A percentile compares a stretch with the other conserved stretches of the same genome.
These are phyloP conservation scores for Penicillium sp. DNA, from an alignment of 2,329 filamentous ascomycete species.

Conservation along the genomic window DNA sequence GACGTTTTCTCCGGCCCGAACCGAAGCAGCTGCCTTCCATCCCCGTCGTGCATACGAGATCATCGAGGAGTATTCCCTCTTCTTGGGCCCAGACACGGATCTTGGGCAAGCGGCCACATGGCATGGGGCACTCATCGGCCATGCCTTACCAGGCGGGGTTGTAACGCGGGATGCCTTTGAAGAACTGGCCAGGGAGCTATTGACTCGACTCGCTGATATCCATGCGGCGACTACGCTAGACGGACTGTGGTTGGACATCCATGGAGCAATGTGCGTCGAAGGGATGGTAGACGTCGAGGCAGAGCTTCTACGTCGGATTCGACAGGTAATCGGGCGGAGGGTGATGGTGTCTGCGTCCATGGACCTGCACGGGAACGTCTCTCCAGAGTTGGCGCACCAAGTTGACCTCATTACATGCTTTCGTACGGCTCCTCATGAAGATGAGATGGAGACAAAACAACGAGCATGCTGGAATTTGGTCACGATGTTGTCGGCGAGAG, in stretches of 20 bases:
- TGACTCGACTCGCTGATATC: constrained; percentile 37
- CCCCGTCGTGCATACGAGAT: constrained; percentile 42
- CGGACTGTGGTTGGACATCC: constrained; percentile 53
- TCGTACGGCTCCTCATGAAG: constrained; percentile 49
- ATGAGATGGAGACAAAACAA: constrained; percentile 47
- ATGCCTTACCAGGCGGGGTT: constrained; percentile 47
- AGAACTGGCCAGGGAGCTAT: constrained; percentile 39
- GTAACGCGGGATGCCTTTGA: constrained; percentile 46
- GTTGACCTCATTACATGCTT: constrained; percentile 51
- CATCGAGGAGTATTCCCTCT: constrained; percentile 45
- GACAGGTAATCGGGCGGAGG: constrained; percentile 41
- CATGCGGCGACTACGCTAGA: constrained; percentile 32
- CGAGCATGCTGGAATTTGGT: constrained; percentile 49
- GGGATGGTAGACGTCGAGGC: constrained; percentile 45
- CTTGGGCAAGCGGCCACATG: constrained; percentile 43
- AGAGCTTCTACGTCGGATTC: constrained; percentile 44
- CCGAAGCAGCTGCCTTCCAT: constrained; percentile 46
- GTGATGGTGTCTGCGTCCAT: constrained; percentile 50
- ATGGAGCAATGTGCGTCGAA: constrained; percentile 52
- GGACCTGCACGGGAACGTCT: constrained; percentile 54
- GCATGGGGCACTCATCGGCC: constrained; percentile 49
- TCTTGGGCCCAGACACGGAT: constrained; percentile 38
- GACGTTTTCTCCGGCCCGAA: constrained; percentile 48
- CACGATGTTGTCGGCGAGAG: constrained; percentile 27
- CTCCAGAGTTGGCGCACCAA: constrained; percentile 44